Base-by-base conservation (phyloP, 345 rosid species). In the Salix koriyanagi region DNA sequence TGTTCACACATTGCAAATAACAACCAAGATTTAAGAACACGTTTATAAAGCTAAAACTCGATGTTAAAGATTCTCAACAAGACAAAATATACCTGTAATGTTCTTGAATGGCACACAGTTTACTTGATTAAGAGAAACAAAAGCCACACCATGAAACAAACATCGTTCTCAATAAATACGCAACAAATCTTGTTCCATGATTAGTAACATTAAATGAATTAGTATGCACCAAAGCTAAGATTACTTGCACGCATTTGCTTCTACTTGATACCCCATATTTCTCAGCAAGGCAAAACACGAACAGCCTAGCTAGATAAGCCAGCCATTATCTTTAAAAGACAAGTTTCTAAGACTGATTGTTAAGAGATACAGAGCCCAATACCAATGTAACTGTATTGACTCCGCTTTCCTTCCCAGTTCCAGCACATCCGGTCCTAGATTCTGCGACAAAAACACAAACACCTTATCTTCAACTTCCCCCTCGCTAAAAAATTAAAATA, bases 351-450 rank as follows among this genome's bases (percentile, higher is more conserved):
- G 36, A 34, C 36, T 34, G 36, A 34, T 34, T 34, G 6, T 34
- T 14, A n/a, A 14, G 54, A 41, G 37, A 41, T 26, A 48, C 39
- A 71, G 81, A 48, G 6, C 19, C 18, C 2, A 72, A 69, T 83
- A 91, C 99, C 98, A 12, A 93, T 86, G 75, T 83, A 91, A 81
- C 80, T 95, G 71, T 82, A 95, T 75, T 95, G 99, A 82, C 96
- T 87, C 42, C 97, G 89, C 81, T 84, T 93, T 76, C 98, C 98
- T 85, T 93, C 96, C 76, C 88, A 34, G 36, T 34, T 34, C 36
- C 36, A 34, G 75, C 79, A 93, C 89, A 75, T 93, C 97, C 0
- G 91, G 76, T 14, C 97, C 92, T 39, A 93, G 86, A 86, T 87
- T 91, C 96, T 93, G 94, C 62, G 79, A 78, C 87, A 77, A 70